Percentiles rank a stretch among this genome's conserved stretches.
Conservation (phyloP, 164 flowering plant genomes). For the Echeveria elegans region DNA sequence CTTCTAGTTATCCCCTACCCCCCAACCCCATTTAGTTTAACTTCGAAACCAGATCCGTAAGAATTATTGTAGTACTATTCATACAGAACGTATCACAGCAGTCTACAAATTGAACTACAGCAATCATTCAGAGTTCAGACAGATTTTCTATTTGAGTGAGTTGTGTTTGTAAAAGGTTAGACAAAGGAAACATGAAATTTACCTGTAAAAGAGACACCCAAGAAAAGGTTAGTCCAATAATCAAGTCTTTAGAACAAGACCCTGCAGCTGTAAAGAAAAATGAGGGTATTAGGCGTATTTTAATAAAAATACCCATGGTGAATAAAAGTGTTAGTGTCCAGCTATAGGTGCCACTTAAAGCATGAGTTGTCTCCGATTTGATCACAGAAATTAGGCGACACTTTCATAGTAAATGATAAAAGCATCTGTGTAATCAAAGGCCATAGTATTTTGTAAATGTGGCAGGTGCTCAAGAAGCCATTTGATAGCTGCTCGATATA, state of each 20-base stretch:
- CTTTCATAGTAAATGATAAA: background rate
- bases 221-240: constrained; percentile 70
- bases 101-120: too few relatives aligned
- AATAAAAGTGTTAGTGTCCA: background rate
- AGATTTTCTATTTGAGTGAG: too few relatives aligned
- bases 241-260: constrained; percentile 43
- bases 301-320: background rate
- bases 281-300: background rate
- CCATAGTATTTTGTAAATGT: background rate
- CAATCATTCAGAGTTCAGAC: background rate
- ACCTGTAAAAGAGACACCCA: constrained; percentile 97
- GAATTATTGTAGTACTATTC: background rate
- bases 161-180: background rate
- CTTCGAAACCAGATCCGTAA: too few relatives aligned
- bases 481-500: background rate
- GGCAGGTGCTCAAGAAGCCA: background rate
- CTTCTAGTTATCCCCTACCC: too few relatives aligned
- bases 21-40: too few relatives aligned
- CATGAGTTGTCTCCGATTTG: background rate
- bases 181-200: background rate
- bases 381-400: background rate
- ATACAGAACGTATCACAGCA: too few relatives aligned
- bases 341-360: background rate
- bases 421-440: background rate
- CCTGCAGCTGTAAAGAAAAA: constrained; percentile 54